Evolutionary conservation across 2,329 filamentous ascomycete genomes (phyloP).

Genomic region (Aciculosporium take): DNA sequence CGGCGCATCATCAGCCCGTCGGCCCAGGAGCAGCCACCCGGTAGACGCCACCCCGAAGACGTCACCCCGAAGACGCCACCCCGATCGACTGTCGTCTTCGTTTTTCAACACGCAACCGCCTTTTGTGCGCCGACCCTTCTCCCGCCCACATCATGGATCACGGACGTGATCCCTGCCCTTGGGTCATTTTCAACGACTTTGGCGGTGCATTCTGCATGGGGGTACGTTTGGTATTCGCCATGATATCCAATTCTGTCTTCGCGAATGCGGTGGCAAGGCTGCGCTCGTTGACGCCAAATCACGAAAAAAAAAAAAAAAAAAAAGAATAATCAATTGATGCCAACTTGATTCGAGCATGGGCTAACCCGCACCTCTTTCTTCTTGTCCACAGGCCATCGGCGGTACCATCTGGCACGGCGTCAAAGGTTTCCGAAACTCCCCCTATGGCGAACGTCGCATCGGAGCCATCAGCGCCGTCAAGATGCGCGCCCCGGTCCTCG

Average conservation of each 20-base stretch:
- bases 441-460: conserved; percentile 87
- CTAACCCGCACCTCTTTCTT: background rate
- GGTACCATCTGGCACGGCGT: conserved; percentile 91
- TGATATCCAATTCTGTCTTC: background rate
- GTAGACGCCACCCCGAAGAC: no score
- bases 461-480: conserved; percentile 95
- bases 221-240: conserved; percentile 39
- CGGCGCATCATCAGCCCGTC: conserved; percentile 1
- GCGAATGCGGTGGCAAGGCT: background rate
- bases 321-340: background rate
- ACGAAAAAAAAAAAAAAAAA: no score
- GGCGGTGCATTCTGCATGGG: conserved; percentile 96
- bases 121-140: background rate
- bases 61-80: no score
- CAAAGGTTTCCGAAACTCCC: conserved; percentile 83
- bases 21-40: background rate
- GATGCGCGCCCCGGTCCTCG: conserved; percentile 86
- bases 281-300: no score
- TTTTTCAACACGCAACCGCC: background rate
- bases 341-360: background rate
- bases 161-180: conserved; percentile 90
- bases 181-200: conserved; percentile 93
- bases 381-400: conserved; percentile 46
- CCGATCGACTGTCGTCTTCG: background rate
- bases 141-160: conserved; percentile 59